These are phyloP conservation scores for Papilionanthe hybrid DNA, from an alignment of 116 monocot genomes.

Conservation along the genomic window DNA sequence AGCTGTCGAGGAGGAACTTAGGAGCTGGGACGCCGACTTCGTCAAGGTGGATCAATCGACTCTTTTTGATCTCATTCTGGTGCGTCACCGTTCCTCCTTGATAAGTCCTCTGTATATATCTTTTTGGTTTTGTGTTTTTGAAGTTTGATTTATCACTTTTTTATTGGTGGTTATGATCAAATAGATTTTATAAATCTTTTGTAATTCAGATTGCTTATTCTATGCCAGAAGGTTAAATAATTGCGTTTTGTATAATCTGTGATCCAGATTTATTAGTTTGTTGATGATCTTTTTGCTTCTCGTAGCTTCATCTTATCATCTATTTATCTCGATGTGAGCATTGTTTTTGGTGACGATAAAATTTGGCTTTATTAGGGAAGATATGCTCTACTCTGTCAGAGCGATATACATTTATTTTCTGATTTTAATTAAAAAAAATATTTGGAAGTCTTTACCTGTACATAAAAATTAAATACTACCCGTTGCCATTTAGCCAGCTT, in stretches of 20 bases:
- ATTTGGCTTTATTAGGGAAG: too few species aligned
- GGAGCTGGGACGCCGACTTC: constrained; percentile 39
- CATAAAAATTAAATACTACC: too few species aligned
- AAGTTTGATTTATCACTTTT: not conserved
- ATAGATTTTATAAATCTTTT: not conserved
- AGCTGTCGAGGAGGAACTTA: constrained; percentile 26
- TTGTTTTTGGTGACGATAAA: too few species aligned
- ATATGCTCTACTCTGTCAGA: too few species aligned
- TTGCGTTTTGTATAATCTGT: not conserved
- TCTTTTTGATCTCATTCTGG: constrained; percentile 48
- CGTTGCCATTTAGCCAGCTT: too few species aligned
- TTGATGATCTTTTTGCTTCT: not conserved
- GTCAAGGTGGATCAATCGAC: constrained; percentile 47
- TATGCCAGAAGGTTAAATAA: not conserved
- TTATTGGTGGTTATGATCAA: not conserved
- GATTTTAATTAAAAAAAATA: too few species aligned
- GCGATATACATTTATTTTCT: too few species aligned
- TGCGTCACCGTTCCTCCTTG: not conserved
- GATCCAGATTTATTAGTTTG: not conserved
- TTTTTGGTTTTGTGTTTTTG: not conserved
- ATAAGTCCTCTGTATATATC: not conserved
- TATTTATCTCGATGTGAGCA: not conserved
- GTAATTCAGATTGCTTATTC: not conserved
- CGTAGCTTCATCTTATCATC: not conserved
- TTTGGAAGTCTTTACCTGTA: too few species aligned